Percentiles rank a stretch among this genome's conserved stretches.
phyloP scores from a whole-genome alignment of 2,329 filamentous ascomycete genomes.

The Fusarium decemcellulare region DNA sequence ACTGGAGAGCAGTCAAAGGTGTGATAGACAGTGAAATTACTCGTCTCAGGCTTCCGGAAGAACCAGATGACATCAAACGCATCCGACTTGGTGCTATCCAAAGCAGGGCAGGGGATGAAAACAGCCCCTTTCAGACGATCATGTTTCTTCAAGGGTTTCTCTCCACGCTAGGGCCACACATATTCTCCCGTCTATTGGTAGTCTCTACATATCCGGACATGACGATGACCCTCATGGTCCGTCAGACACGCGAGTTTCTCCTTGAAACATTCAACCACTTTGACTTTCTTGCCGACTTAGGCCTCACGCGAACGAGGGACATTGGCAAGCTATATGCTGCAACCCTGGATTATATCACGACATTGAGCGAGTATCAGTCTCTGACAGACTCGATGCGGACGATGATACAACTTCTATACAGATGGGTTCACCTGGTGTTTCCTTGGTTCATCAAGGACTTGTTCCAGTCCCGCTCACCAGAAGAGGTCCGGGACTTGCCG shows the following conservation, averaged over 20 bases:
- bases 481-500: background rate
- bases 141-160: background rate
- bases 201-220: slow-evolving; percentile 2
- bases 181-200: background rate
- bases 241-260: slow-evolving; percentile 9
- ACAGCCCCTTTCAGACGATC: background rate
- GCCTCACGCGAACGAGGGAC: background rate
- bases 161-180: background rate
- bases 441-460: background rate
- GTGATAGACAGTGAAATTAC: background rate
- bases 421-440: slow-evolving; percentile 8
- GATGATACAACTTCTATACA: slow-evolving; percentile 4
- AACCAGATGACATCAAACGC: background rate
- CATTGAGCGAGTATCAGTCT: background rate
- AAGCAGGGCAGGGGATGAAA: background rate
- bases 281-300: slow-evolving; percentile 1
- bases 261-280: slow-evolving; percentile 4
- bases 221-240: slow-evolving; percentile 1
- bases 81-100: background rate
- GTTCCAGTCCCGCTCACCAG: background rate
- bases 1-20: background rate
- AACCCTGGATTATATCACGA: background rate
- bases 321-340: background rate
- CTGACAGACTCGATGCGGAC: slow-evolving; percentile 7
- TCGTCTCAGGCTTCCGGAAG: background rate